These are phyloP conservation scores for Kwoniella dendrophila DNA, from an alignment of 768 basidiomycete species.

Conservation along the genomic window DNA sequence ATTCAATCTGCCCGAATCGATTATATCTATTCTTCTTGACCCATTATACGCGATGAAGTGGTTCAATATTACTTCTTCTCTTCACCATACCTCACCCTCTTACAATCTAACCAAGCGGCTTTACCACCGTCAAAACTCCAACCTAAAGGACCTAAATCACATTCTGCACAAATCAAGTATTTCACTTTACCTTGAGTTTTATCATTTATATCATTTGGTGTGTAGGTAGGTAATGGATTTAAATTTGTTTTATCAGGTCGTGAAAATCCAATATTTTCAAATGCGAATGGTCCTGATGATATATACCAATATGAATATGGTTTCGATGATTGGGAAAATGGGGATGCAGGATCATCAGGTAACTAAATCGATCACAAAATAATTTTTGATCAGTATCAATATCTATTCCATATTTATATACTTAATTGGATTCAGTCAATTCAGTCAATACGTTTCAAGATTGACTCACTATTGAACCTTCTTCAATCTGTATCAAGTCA, in stretches of 20 bases:
- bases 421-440: background rate
- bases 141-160: constrained; percentile 56
- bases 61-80: background rate
- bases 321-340: constrained; percentile 30
- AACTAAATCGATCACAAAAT: constrained; percentile 22
- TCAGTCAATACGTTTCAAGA: background rate
- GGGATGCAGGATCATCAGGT: constrained; percentile 39
- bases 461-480: constrained; percentile 36
- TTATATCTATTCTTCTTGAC: background rate
- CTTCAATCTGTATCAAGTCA: constrained; percentile 32
- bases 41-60: background rate
- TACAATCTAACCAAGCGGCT: constrained; percentile 52
- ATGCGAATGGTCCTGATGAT: constrained; percentile 48
- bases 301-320: constrained; percentile 44
- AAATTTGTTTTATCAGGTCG: constrained; percentile 25
- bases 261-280: constrained; percentile 57
- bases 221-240: constrained; percentile 2
- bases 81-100: constrained; percentile 48
- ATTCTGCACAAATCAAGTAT: constrained; percentile 57
- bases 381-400: background rate
- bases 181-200: constrained; percentile 38
- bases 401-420: background rate
- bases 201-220: constrained; percentile 2
- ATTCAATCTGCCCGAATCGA: too few relatives aligned
- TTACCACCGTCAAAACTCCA: constrained; percentile 55